Base-by-base conservation (phyloP, 129 eudicot genomes). In the Cynara cardunculus region DNA sequence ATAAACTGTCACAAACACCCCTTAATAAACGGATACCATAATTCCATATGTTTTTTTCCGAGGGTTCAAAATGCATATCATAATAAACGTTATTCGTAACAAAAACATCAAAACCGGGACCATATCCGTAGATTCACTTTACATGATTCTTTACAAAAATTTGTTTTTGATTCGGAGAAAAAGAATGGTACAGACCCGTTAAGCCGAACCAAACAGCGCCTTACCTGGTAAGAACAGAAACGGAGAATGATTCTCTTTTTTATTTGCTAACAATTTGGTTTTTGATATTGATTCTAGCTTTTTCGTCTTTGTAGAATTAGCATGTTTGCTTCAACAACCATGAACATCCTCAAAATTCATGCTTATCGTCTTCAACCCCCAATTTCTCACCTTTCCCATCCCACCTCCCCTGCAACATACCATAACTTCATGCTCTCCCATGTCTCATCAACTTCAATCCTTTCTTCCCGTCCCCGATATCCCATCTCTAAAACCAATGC, bases 271-370 rank as follows among this genome's bases (percentile, higher is more conserved):
- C 61, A 56, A 21, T 21, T 71, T 13, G 16, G 22, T 1, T 37
- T 74, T 53, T 53, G 27, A 26, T 28, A 46, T 74, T 24, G 7
- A 53, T 56, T 46, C 26, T 74, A 34, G 19, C 11, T 1, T 14
- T 81, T 35, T 70, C 82, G 4, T 77, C 53, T 82, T 76, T 77
- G 61, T 28, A 37, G 46, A 82, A 65, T 46, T 41, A 31, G 21
- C 30, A 77, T 77, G 86, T 44, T 77, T 77, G 27, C 86, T 77
- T 77, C 78, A 72, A 71, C 79, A 71, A 67, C 88, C 87, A 84
- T 87, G 82, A 84, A 81, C 84, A 65, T 84, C 31, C 59, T 26
- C 21, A 81, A 68, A 61, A 16, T 87, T 87, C 87, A 84, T 84
- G 84, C 79, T 81, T 64, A 71, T 78, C 69, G 35, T 59, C 86